Evolutionary conservation across 306 rosid species (phyloP).

Genomic region (Potentilla sterilis): DNA sequence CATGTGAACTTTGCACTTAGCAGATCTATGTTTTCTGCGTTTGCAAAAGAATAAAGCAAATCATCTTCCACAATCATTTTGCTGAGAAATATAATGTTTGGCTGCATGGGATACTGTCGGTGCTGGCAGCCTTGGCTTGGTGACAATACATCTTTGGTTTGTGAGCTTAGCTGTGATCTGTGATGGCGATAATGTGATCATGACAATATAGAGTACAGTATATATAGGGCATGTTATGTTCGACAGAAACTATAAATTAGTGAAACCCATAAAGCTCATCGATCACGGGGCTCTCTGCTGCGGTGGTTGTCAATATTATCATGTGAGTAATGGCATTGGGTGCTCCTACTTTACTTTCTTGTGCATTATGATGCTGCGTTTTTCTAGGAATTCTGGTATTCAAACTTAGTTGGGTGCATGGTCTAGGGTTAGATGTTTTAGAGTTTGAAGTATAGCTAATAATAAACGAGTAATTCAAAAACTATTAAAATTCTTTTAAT

Average conservation of each 20-base stretch:
- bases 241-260: not conserved
- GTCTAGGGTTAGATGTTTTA: not conserved
- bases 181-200: not conserved
- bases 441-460: not conserved
- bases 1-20: not conserved
- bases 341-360: not conserved
- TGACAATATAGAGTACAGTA: not conserved
- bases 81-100: not conserved
- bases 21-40: not conserved
- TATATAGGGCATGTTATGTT: not conserved
- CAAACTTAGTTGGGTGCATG: not conserved
- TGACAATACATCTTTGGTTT: constrained; percentile 2
- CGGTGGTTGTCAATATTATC: not conserved
- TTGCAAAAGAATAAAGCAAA: not conserved
- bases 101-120: constrained; percentile 10
- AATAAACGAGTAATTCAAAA: not conserved
- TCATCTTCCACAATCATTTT: no score
- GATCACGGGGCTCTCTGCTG: constrained; percentile 7
- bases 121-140: constrained; percentile 14
- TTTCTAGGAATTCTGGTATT: not conserved
- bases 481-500: no score
- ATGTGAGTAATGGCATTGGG: not conserved
- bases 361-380: not conserved
- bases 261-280: not conserved
- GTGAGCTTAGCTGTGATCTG: not conserved